Conservation (phyloP, 129 eudicot genomes). For the Flaveria linearis region DNA sequence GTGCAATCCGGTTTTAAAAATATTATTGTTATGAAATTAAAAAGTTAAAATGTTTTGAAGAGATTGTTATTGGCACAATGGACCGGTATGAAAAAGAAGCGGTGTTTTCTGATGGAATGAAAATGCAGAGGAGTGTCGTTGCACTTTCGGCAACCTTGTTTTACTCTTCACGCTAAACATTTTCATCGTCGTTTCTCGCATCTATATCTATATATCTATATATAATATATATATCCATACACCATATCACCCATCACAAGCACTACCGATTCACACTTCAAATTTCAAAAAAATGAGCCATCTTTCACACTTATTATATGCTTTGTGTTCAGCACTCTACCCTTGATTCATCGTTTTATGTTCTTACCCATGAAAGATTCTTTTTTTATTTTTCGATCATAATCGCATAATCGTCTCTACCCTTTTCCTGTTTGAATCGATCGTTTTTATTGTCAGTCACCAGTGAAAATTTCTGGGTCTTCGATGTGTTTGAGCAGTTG, state of each 20-base stretch:
- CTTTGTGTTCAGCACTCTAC: conserved; percentile 4
- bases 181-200: neutral
- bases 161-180: neutral
- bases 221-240: neutral
- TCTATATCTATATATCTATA: neutral
- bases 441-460: no score
- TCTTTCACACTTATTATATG: conserved; percentile 17
- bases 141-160: no score
- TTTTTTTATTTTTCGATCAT: neutral
- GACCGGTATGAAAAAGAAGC: no score
- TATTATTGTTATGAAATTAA: no score
- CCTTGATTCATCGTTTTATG: neutral
- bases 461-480: neutral
- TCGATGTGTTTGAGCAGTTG: conserved; percentile 17
- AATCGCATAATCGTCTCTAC: no score
- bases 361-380: conserved; percentile 1
- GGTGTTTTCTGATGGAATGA: no score
- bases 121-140: no score
- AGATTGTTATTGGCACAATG: no score
- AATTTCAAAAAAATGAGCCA: neutral
- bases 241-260: neutral
- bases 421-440: no score
- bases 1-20: no score
- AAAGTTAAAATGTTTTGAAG: no score
- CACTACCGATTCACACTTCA: neutral